These are phyloP conservation scores for Chenopodium suecicum DNA, from an alignment of 148 eudicot species.

Conservation along the genomic window DNA sequence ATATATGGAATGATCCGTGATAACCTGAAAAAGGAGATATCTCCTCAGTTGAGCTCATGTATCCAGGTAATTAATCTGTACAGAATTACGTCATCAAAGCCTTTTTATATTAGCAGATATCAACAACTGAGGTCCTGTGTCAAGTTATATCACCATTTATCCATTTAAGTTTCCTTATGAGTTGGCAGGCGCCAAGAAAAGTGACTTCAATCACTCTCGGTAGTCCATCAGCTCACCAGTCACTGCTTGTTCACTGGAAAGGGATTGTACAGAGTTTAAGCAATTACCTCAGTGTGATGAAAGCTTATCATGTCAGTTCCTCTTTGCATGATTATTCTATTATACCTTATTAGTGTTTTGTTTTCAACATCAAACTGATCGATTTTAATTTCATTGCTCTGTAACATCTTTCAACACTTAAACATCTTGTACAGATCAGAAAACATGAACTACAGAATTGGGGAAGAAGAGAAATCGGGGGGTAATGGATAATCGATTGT, in stretches of 20 bases:
- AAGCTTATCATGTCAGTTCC: constrained; percentile 61
- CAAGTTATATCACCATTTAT: background rate
- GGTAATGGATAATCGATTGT: too few relatives aligned
- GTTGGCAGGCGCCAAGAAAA: constrained; percentile 78
- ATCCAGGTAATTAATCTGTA: constrained; percentile 59
- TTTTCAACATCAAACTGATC: constrained; percentile 10
- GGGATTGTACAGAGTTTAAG: constrained; percentile 74
- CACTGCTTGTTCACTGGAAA: constrained; percentile 83
- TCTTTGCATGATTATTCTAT: constrained; percentile 16
- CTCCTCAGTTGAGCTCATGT: constrained; percentile 83
- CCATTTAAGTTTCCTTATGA: background rate
- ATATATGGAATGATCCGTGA: constrained; percentile 94
- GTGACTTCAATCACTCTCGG: constrained; percentile 58
- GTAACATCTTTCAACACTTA: background rate
- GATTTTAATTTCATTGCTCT: background rate
- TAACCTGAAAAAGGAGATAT: constrained; percentile 78
- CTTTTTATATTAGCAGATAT: background rate
- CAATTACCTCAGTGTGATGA: constrained; percentile 60
- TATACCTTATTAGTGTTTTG: background rate
- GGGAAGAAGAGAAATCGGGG: too few relatives aligned
- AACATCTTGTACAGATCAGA: background rate
- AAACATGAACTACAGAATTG: too few relatives aligned
- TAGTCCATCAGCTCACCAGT: constrained; percentile 67
- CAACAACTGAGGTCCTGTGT: background rate
- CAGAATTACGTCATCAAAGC: background rate